These are phyloP conservation scores for Eucalyptus camaldulensis DNA, from an alignment of 345 rosid species.

Conservation along the genomic window DNA sequence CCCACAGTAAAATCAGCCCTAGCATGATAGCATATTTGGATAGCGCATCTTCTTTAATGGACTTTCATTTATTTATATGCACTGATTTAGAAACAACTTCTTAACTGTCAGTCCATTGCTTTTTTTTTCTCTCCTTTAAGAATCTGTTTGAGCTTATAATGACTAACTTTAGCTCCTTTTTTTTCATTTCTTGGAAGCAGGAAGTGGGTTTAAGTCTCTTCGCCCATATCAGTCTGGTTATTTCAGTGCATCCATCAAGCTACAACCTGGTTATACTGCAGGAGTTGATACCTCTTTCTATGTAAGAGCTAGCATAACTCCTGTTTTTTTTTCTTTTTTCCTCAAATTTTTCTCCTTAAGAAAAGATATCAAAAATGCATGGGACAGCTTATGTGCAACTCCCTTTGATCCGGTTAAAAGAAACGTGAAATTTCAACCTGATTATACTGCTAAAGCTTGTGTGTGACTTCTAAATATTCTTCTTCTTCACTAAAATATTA, in stretches of 20 bases:
- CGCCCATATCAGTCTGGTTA: constrained; percentile 60
- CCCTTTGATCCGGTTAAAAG: background rate
- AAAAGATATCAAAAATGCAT: background rate
- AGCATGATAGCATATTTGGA: background rate
- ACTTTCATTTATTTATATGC: background rate
- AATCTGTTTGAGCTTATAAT: background rate
- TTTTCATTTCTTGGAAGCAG: constrained; percentile 15
- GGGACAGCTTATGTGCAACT: background rate
- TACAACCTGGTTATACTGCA: constrained; percentile 88
- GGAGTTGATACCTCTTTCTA: constrained; percentile 84
- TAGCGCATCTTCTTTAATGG: background rate
- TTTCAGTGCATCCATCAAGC: constrained; percentile 75
- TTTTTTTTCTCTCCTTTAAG: background rate
- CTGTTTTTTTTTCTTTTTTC: background rate
- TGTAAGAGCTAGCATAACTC: constrained; percentile 19
- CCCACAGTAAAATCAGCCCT: background rate
- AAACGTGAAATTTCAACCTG: background rate
- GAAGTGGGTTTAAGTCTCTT: constrained; percentile 88
- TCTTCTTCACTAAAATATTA: background rate
- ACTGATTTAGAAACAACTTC: background rate
- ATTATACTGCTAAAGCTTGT: background rate
- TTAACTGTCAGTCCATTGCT: background rate
- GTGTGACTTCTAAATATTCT: background rate
- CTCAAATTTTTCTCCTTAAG: background rate
- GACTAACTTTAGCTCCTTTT: background rate